Conservation (phyloP, 352 stramenopile genomes). For the Pythium diclinum region DNA sequence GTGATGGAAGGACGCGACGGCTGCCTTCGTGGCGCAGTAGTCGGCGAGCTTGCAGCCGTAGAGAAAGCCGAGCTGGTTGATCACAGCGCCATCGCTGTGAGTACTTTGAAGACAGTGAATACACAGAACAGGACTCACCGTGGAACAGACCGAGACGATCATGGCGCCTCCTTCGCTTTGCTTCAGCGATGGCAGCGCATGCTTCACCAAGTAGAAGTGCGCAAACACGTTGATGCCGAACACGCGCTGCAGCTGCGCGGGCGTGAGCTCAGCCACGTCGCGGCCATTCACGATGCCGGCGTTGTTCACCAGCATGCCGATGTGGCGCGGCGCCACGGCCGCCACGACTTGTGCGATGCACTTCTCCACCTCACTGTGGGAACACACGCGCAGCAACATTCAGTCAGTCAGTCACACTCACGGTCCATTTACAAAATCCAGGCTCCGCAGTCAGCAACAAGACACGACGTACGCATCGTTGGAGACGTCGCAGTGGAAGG, state of each 20-base stretch:
- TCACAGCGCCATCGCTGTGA: no score
- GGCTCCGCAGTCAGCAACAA: no score
- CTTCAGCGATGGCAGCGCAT: conserved; percentile 30
- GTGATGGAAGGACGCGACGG: conserved; percentile 66
- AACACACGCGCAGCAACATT: not conserved
- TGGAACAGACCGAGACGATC: conserved; percentile 31
- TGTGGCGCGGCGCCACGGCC: conserved; percentile 15
- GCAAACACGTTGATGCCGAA: conserved; percentile 35
- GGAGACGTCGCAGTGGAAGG: conserved; percentile 30
- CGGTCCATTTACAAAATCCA: not conserved
- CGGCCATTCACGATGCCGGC: conserved; percentile 31
- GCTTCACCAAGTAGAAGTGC: conserved; percentile 32
- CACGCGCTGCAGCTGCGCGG: conserved; percentile 23
- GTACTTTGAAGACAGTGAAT: no score
- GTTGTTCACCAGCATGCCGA: conserved; percentile 36
- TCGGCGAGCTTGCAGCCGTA: conserved; percentile 37
- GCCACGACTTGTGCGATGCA: conserved; percentile 18
- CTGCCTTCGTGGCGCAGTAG: conserved; percentile 77
- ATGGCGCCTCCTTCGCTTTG: conserved; percentile 17
- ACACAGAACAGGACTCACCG: conserved; percentile 22
- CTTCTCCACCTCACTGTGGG: conserved; percentile 18
- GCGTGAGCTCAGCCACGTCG: conserved; percentile 23
- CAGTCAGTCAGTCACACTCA: not conserved
- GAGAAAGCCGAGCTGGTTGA: conserved; percentile 12
- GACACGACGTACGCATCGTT: conserved; percentile 17